Conservation (phyloP, 2,329 filamentous ascomycete species). For the Colletotrichum lini region DNA sequence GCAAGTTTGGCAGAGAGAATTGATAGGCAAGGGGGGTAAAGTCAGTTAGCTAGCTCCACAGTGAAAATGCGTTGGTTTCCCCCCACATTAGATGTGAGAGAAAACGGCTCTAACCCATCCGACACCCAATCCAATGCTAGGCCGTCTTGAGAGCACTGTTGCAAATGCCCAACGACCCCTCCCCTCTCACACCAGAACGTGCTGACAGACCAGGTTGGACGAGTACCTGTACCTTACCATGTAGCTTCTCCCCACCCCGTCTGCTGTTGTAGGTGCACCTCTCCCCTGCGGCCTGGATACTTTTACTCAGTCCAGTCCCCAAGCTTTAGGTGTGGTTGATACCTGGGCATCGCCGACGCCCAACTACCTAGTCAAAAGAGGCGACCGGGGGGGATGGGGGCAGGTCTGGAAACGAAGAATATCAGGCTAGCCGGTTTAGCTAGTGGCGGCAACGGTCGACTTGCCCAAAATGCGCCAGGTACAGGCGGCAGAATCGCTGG, state of each 20-base stretch:
- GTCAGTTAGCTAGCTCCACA: conserved; percentile 27
- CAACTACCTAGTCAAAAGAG: not conserved
- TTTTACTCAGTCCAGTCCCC: not conserved
- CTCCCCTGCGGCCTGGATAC: conserved; percentile 1
- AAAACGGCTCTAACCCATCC: conserved; percentile 30
- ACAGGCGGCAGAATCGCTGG: conserved; percentile 20
- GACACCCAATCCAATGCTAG: conserved; percentile 12
- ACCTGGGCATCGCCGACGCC: not conserved
- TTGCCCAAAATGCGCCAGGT: conserved; percentile 17
- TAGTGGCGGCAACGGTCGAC: conserved; percentile 26
- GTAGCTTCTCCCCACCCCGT: conserved; percentile 9
- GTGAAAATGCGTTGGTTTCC: conserved; percentile 40
- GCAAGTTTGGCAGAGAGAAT: not conserved
- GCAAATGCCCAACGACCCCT: conserved; percentile 21
- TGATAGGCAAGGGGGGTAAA: not conserved
- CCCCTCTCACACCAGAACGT: conserved; percentile 24
- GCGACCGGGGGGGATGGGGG: not conserved
- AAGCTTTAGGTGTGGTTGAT: not conserved
- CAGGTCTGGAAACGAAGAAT: conserved; percentile 22
- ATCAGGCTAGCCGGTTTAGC: conserved; percentile 18
- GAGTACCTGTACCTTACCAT: not conserved
- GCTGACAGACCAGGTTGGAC: conserved; percentile 26
- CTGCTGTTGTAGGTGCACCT: not conserved
- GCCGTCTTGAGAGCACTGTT: conserved; percentile 26
- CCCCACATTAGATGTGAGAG: conserved; percentile 34